Conservation (phyloP, 345 rosid genomes). For the Salix caprea region DNA sequence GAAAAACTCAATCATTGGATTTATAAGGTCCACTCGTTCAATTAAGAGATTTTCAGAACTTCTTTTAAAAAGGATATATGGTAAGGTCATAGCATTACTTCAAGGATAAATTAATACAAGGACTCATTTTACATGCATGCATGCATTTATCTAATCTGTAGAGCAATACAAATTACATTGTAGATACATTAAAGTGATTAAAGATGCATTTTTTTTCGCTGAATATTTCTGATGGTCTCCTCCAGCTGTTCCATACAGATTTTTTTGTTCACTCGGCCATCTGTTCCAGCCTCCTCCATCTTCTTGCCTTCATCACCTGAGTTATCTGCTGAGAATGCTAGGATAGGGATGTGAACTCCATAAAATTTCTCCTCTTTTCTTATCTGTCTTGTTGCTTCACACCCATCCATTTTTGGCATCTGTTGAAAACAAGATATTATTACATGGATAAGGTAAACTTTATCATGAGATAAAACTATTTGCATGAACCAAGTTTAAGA, state of each 20-base stretch:
- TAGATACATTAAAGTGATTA: neutral
- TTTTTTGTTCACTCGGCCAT: conserved; percentile 11
- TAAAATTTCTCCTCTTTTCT: conserved; percentile 10
- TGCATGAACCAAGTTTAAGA: neutral
- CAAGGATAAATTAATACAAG: neutral
- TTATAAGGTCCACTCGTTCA: neutral
- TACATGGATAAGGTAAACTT: neutral
- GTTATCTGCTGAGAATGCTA: conserved; percentile 19
- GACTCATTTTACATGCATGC: neutral
- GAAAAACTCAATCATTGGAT: neutral
- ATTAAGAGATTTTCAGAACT: neutral
- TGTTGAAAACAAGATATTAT: neutral
- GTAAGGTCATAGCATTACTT: neutral
- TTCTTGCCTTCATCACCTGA: conserved; percentile 1
- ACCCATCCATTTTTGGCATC: conserved; percentile 28
- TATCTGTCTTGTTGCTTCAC: conserved; percentile 24
- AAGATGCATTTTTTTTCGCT: neutral
- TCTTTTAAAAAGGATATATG: neutral
- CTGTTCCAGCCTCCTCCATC: conserved; percentile 19
- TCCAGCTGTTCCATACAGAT: neutral
- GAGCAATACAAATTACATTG: neutral
- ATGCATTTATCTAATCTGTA: neutral
- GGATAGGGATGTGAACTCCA: conserved; percentile 12
- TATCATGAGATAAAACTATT: neutral
- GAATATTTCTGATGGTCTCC: neutral